These are phyloP conservation scores for Silene conica DNA, from an alignment of 148 eudicot species.

Conservation along the genomic window DNA sequence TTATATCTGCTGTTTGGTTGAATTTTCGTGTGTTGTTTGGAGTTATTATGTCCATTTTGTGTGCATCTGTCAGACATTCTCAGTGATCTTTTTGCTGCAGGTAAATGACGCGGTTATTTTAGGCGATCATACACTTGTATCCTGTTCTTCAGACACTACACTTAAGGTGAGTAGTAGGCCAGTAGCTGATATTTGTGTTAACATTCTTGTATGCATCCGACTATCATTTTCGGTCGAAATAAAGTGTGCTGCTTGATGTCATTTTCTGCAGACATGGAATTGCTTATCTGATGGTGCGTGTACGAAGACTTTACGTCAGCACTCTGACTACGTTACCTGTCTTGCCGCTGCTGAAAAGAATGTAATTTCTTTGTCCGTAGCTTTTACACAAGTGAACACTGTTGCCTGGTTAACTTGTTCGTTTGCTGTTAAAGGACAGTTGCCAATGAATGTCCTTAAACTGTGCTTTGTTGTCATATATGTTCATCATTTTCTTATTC, in stretches of 20 bases:
- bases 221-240: constrained; percentile 4
- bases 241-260: constrained; percentile 10
- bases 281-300: constrained; percentile 70
- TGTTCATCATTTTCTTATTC: constrained; percentile 21
- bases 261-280: constrained; percentile 65
- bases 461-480: constrained; percentile 1
- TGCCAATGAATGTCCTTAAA: constrained; percentile 9
- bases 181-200: neutral
- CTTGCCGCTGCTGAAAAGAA: constrained; percentile 84
- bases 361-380: constrained; percentile 39
- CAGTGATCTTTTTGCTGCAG: constrained; percentile 39
- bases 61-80: neutral
- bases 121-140: constrained; percentile 79
- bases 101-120: constrained; percentile 86
- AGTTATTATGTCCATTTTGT: neutral
- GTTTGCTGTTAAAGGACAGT: constrained; percentile 11
- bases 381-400: neutral
- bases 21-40: neutral
- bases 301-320: constrained; percentile 79
- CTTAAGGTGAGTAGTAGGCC: constrained; percentile 53
- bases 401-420: neutral
- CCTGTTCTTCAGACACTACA: constrained; percentile 94
- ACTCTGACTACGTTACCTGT: constrained; percentile 92
- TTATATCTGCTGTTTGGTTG: neutral
- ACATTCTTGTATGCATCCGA: neutral